Conservation (phyloP, 2,329 filamentous ascomycete genomes). For the Rhytidhysteron rufulum region DNA sequence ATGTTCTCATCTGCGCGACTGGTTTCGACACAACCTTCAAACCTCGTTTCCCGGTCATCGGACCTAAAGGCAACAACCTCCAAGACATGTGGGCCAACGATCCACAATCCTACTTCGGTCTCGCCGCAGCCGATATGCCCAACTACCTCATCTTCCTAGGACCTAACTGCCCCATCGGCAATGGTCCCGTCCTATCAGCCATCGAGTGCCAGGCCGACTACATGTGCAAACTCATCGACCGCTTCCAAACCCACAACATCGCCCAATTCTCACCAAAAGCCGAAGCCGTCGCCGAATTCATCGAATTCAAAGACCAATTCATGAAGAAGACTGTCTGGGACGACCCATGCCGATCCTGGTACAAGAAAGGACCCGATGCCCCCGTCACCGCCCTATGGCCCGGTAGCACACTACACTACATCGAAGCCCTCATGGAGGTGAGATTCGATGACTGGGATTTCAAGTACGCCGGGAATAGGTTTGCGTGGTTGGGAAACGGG, state of each 20-base stretch:
- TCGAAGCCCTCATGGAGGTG: conserved; percentile 45
- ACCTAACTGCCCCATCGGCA: conserved; percentile 41
- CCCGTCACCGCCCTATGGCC: conserved; percentile 42
- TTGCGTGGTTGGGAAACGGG: conserved; percentile 37
- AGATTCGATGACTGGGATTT: conserved; percentile 48
- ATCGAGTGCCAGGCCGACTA: conserved; percentile 49
- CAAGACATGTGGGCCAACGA: conserved; percentile 42
- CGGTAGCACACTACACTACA: conserved; percentile 47
- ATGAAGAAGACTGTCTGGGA: conserved; percentile 46
- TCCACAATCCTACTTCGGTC: conserved; percentile 43
- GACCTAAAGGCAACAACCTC: conserved; percentile 37
- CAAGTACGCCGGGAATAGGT: conserved; percentile 34
- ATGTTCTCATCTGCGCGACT: conserved; percentile 35
- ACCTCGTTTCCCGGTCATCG: conserved; percentile 45
- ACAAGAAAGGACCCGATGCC: conserved; percentile 33
- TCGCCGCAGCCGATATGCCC: conserved; percentile 45
- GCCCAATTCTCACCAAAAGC: conserved; percentile 43
- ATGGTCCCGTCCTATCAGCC: conserved; percentile 40
- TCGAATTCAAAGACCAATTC: conserved; percentile 43
- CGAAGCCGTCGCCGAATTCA: conserved; percentile 50
- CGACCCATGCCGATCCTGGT: conserved; percentile 45
- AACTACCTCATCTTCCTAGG: conserved; percentile 44
- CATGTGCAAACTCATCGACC: conserved; percentile 48
- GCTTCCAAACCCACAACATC: conserved; percentile 49
- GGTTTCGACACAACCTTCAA: conserved; percentile 38